These are phyloP conservation scores for Quercus parvula DNA, from an alignment of 306 rosid genomes.

Conservation along the genomic window DNA sequence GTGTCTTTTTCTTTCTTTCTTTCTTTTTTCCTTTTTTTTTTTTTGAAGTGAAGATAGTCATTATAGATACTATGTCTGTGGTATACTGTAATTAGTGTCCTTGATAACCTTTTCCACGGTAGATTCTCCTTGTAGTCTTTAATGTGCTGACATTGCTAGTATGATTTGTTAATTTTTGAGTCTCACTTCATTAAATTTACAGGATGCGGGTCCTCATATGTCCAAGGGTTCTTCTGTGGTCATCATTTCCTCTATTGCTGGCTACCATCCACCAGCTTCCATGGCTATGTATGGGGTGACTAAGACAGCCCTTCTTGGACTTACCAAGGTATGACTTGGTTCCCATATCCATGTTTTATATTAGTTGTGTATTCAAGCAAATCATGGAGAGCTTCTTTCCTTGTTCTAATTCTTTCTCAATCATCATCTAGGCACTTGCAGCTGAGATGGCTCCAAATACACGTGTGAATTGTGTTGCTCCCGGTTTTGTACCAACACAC, in stretches of 20 bases:
- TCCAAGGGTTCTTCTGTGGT: slow-evolving; percentile 75
- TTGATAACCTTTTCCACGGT: not conserved
- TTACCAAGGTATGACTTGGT: slow-evolving; percentile 60
- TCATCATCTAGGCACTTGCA: slow-evolving; percentile 72
- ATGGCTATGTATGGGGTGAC: slow-evolving; percentile 99
- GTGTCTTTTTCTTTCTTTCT: not conserved
- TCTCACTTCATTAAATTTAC: slow-evolving; percentile 17
- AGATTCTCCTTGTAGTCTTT: not conserved
- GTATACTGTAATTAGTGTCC: not conserved
- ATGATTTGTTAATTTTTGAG: not conserved
- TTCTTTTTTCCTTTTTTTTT: no score
- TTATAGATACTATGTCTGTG: not conserved
- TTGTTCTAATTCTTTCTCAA: slow-evolving; percentile 24
- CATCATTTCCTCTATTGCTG: slow-evolving; percentile 79
- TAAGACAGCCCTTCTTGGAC: slow-evolving; percentile 94
- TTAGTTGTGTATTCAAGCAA: slow-evolving; percentile 9
- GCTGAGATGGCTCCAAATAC: slow-evolving; percentile 76
- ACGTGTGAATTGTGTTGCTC: slow-evolving; percentile 94
- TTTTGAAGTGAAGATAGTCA: not conserved
- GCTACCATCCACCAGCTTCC: slow-evolving; percentile 61
- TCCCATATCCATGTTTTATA: not conserved
- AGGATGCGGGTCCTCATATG: slow-evolving; percentile 84
- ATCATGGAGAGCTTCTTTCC: not conserved
- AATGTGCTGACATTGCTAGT: not conserved
- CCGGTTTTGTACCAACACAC: slow-evolving; percentile 90